Evolutionary conservation across 1,284 basidiomycete species (phyloP).

Genomic region (Thecaphora thlaspeos): DNA sequence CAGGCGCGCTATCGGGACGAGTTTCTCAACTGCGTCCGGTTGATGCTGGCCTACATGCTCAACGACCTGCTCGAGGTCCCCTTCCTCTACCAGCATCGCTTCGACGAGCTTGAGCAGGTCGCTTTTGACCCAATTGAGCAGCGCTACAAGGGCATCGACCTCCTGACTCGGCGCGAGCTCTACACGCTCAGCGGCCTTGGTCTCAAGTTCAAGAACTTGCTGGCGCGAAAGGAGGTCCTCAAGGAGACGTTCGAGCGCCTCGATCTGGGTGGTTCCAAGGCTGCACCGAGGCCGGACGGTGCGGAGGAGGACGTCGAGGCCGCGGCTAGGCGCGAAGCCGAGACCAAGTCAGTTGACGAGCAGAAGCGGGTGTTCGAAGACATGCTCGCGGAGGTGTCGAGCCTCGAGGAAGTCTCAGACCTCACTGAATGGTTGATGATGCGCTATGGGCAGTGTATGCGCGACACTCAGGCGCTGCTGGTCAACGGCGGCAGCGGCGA

Average conservation of each 20-base stretch:
- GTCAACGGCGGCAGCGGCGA: conserved; percentile 73
- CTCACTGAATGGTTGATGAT: conserved; percentile 86
- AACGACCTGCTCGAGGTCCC: conserved; percentile 86
- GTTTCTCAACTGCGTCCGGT: conserved; percentile 77
- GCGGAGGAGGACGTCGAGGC: conserved; percentile 66
- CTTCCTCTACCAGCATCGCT: conserved; percentile 89
- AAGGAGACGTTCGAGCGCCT: conserved; percentile 43
- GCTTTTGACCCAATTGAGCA: conserved; percentile 25
- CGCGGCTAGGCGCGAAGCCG: conserved; percentile 3
- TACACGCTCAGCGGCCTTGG: conserved; percentile 69
- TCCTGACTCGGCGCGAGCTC: conserved; percentile 50
- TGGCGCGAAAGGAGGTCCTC: conserved; percentile 48
- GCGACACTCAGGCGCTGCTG: conserved; percentile 41
- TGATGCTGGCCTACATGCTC: conserved; percentile 79
- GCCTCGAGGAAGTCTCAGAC: conserved; percentile 85
- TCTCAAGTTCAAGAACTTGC: conserved; percentile 54
- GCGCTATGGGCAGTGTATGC: conserved; percentile 66
- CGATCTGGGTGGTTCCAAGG: conserved; percentile 56
- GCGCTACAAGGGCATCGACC: conserved; percentile 30
- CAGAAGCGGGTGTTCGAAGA: conserved; percentile 35
- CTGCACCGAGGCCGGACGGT: conserved; percentile 64
- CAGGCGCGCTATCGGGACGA: conserved; percentile 67
- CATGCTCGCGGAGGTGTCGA: conserved; percentile 58
- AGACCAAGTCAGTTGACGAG: conserved; percentile 4
- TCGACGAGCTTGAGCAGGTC: conserved; percentile 81